Percentiles rank a stretch among this genome's conserved stretches.
Conservation (phyloP, 2,329 filamentous ascomycete genomes). For the Cladosporium cucumerinum region DNA sequence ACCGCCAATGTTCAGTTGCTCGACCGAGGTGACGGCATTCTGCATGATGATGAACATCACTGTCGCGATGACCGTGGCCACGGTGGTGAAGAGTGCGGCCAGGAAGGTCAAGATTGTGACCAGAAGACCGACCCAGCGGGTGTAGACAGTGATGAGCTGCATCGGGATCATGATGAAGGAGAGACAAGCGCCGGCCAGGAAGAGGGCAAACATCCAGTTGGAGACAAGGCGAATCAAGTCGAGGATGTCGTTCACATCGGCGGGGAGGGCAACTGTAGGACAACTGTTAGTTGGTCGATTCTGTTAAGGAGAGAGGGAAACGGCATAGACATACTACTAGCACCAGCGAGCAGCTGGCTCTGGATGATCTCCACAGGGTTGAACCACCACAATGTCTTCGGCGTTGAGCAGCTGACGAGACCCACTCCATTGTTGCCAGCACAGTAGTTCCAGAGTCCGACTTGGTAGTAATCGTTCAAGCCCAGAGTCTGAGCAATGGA, state of each 20-base stretch:
- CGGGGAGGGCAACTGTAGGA: constrained; percentile 66
- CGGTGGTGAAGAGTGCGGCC: constrained; percentile 63
- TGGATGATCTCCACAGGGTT: constrained; percentile 81
- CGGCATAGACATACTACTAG: constrained; percentile 58
- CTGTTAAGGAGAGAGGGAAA: not conserved
- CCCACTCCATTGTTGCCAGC: constrained; percentile 76
- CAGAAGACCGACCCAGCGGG: constrained; percentile 59
- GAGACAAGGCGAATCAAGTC: constrained; percentile 70
- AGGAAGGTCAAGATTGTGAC: constrained; percentile 67
- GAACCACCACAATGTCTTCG: constrained; percentile 78
- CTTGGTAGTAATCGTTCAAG: constrained; percentile 90
- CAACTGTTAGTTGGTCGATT: constrained; percentile 23
- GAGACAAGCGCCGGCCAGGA: constrained; percentile 68
- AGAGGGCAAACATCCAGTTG: constrained; percentile 85
- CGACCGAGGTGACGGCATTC: constrained; percentile 66
- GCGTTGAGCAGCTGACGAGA: constrained; percentile 71
- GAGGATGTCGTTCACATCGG: constrained; percentile 69
- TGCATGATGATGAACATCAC: constrained; percentile 80
- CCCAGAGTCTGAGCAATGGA: constrained; percentile 82
- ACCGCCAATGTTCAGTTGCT: constrained; percentile 72
- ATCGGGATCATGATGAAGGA: constrained; percentile 70
- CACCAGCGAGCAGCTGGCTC: constrained; percentile 74
- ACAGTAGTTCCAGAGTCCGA: constrained; percentile 89
- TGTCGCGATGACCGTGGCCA: constrained; percentile 72
- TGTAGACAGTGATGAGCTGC: constrained; percentile 52